Conservation (phyloP, 2,329 filamentous ascomycete genomes). For the Harringtonia aguacate region DNA sequence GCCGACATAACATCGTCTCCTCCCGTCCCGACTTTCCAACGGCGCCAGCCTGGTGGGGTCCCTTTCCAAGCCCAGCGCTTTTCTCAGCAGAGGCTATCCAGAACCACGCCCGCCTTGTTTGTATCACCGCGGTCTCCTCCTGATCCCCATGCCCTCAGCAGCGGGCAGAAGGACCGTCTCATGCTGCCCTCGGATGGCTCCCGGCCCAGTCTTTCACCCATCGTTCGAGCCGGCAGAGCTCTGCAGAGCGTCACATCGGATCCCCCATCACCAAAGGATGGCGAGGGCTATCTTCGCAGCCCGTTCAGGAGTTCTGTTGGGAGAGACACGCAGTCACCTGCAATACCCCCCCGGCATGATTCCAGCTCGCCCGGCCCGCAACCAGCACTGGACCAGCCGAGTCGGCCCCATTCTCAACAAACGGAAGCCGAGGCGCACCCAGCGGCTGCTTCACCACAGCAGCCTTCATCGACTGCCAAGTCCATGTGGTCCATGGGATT, state of each 20-base stretch:
- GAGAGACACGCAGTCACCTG: conserved; percentile 20
- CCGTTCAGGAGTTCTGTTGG: conserved; percentile 36
- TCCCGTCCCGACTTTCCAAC: not conserved
- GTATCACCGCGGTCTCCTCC: conserved; percentile 9
- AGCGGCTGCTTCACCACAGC: not conserved
- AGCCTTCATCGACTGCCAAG: conserved; percentile 5
- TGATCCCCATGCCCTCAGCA: not conserved
- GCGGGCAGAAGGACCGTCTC: conserved; percentile 12
- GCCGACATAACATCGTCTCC: conserved; percentile 6
- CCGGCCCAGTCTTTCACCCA: conserved; percentile 42
- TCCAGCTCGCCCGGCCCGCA: conserved; percentile 1
- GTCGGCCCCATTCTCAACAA: not conserved
- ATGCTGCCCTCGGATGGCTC: conserved; percentile 17
- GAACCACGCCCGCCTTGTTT: conserved; percentile 1
- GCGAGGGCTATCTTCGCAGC: conserved; percentile 41
- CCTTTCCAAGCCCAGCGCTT: not conserved
- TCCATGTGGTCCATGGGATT: conserved; percentile 17
- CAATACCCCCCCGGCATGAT: conserved; percentile 2
- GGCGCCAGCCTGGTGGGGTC: not conserved
- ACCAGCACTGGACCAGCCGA: conserved; percentile 1
- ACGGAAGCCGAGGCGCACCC: not conserved
- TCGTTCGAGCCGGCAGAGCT: conserved; percentile 45
- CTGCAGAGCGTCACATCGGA: conserved; percentile 49
- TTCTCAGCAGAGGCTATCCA: not conserved
- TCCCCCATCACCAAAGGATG: conserved; percentile 42